Percentiles rank a stretch among this genome's conserved stretches.
Evolutionary conservation across 345 rosid species (phyloP).

Genomic region (Populus nigra): DNA sequence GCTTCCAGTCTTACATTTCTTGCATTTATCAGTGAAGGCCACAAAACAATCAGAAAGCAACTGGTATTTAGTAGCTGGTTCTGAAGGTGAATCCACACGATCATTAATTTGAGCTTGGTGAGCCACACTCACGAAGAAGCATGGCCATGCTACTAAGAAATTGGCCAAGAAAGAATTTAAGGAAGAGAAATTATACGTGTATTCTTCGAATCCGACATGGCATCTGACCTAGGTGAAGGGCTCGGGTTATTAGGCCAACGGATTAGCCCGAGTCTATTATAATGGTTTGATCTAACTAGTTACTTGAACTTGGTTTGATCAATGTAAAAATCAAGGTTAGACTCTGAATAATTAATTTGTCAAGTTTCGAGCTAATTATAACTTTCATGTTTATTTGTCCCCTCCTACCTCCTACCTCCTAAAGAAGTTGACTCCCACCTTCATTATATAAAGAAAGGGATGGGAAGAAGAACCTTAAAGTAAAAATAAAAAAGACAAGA

Average conservation of each 20-base stretch:
- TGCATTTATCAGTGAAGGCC: neutral
- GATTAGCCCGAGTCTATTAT: no score
- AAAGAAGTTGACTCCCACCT: neutral
- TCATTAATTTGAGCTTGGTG: neutral
- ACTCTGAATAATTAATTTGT: neutral
- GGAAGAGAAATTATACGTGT: neutral
- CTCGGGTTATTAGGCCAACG: no score
- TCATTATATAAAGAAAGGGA: neutral
- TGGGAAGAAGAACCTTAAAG: neutral
- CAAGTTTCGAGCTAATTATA: neutral
- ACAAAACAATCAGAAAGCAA: neutral
- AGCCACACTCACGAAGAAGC: neutral
- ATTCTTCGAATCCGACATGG: no score
- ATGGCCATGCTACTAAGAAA: neutral
- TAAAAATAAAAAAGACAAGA: neutral
- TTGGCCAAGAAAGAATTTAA: neutral
- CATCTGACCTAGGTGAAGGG: no score
- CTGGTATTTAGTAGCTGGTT: neutral
- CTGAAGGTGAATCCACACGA: neutral
- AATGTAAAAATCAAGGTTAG: no score
- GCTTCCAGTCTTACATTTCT: neutral
- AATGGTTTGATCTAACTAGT: no score
- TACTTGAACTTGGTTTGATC: no score
- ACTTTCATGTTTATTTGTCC: neutral
- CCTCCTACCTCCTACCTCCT: neutral